Evolutionary conservation across 345 rosid species (phyloP).

Genomic region (Eucalyptus brandiana): DNA sequence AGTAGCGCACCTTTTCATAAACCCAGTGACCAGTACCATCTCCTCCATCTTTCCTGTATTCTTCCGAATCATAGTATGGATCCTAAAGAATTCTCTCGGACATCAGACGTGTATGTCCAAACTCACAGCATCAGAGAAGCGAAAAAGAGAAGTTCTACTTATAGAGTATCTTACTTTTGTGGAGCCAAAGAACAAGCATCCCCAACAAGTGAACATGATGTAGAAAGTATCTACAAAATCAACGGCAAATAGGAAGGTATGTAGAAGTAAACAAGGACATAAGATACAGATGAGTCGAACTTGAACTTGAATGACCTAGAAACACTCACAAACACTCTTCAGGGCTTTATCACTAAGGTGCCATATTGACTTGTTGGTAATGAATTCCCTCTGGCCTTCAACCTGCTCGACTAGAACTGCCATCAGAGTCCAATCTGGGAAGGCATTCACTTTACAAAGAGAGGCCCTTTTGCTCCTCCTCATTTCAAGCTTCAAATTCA

Average conservation of each 20-base stretch:
- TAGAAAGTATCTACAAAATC: conserved; percentile 54
- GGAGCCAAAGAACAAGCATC: conserved; percentile 74
- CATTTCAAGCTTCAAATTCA: conserved; percentile 1
- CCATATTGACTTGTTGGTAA: conserved; percentile 57
- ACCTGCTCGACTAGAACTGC: conserved; percentile 72
- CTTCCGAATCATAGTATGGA: conserved; percentile 87
- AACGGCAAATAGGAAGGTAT: background rate
- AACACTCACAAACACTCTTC: conserved; percentile 63
- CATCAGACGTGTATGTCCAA: background rate
- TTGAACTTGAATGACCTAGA: background rate
- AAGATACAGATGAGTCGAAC: background rate
- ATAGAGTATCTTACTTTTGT: conserved; percentile 40
- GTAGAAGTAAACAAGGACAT: background rate
- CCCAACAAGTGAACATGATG: conserved; percentile 91
- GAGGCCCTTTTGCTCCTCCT: conserved; percentile 13
- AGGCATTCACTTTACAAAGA: conserved; percentile 30
- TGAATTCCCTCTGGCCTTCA: conserved; percentile 58
- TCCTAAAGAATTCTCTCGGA: conserved; percentile 21
- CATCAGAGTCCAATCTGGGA: conserved; percentile 76
- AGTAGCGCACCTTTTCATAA: conserved; percentile 58
- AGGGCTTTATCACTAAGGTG: conserved; percentile 82
- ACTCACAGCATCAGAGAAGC: background rate
- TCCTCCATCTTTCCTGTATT: conserved; percentile 79
- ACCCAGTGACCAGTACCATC: conserved; percentile 89
- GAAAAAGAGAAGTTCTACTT: background rate